Evolutionary conservation across 306 rosid genomes (phyloP).

Genomic region (Pterocarpus macrocarpus): DNA sequence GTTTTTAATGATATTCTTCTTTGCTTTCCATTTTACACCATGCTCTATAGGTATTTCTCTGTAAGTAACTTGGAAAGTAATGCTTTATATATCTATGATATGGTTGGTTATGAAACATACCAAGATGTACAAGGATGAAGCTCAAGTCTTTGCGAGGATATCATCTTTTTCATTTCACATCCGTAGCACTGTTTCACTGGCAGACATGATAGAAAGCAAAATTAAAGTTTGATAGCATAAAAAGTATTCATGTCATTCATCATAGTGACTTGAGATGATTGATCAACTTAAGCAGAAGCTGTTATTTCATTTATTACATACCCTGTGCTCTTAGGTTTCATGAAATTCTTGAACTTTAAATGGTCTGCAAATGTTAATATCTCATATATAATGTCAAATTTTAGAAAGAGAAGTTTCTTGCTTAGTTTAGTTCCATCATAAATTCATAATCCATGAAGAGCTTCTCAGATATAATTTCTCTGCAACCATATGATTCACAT

Average conservation of each 20-base stretch:
- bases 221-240: background rate
- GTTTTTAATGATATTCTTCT: background rate
- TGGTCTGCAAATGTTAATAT: slow-evolving; percentile 9
- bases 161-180: background rate
- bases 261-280: background rate
- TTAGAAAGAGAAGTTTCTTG: background rate
- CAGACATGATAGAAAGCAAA: slow-evolving; percentile 12
- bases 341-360: background rate
- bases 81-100: background rate
- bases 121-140: background rate
- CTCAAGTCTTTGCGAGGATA: background rate
- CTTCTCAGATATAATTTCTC: background rate
- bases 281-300: background rate
- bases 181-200: background rate
- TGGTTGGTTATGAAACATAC: background rate
- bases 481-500: background rate
- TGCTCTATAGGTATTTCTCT: background rate
- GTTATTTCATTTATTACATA: background rate
- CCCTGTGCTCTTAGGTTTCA: background rate
- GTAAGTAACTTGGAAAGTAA: slow-evolving; percentile 15
- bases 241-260: background rate
- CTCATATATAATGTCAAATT: background rate
- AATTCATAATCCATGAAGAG: background rate
- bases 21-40: background rate
- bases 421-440: slow-evolving; percentile 12